Base-by-base conservation (phyloP, 2,329 filamentous ascomycete genomes). In the Fusarium kyushuense region DNA sequence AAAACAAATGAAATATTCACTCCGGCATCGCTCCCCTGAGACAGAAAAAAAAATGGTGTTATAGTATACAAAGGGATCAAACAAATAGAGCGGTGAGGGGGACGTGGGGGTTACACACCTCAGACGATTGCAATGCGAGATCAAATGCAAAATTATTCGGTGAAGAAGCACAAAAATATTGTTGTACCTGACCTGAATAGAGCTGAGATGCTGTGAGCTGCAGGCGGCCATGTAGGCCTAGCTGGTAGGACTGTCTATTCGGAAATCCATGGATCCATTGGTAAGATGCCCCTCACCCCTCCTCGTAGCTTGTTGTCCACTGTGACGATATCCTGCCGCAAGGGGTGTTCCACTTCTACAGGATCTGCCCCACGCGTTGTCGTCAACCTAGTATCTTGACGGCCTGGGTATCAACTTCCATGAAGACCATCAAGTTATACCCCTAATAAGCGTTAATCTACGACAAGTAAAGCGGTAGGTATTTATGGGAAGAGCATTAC, bases 321-420 rank as follows among this genome's bases (percentile, higher is more conserved):
- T 63, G 67, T 70, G 67, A 71, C 56, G 67, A 69, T 71, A 54
- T 56, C 47, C 41, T 40, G 62, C 58, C 45, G 55, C 51, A 67
- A 67, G 23, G 42, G 54, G 40, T 64, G 25, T 41, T 54, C 63
- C 63, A 64, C 54, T 41, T 14, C 17, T 48, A 57, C 49, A 53
- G 54, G 29, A 38, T n/a, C 29, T 23, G 40, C 61, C 64, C 63
- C 64, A 62, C 52, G 45, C 33, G 47, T 45, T 53, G 33, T 53
- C n/a, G 33, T 61, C 38, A 35, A 52, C 56, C 56, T 61, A 49
- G 30, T 32, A 32, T 6, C 13, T 27, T 6, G 27, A 6, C 5
- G 27, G 27, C 27, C 7, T 8, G 9, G 27, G 2, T 27, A 27
- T 8, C 9, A 27, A 7, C 27, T 27, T 27, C 27, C 27, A 27